A percentile compares a stretch with the other conserved stretches of the same genome.
phyloP scores from a whole-genome alignment of 73 alveolate genomes.

The Uronychia binucleata region DNA sequence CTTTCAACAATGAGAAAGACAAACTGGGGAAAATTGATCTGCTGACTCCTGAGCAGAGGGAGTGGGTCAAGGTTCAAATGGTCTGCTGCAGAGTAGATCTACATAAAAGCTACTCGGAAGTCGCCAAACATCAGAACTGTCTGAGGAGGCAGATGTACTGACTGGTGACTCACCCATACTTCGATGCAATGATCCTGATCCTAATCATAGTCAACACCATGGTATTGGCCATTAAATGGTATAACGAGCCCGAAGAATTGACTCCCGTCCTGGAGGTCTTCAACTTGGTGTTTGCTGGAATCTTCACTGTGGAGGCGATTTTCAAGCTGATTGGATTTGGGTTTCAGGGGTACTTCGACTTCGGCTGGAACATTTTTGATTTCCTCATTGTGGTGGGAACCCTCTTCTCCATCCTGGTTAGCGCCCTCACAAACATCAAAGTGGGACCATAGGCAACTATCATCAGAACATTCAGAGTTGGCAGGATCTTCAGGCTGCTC shows the following conservation, averaged over 20 bases:
- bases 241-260: slow-evolving; percentile 7
- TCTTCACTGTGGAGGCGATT: slow-evolving; percentile 35
- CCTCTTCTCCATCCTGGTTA: slow-evolving; percentile 48
- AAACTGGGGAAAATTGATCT: slow-evolving; percentile 39
- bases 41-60: slow-evolving; percentile 38
- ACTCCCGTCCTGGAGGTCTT: slow-evolving; percentile 24
- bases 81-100: not conserved
- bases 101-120: not conserved
- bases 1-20: slow-evolving; percentile 53
- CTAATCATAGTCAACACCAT: slow-evolving; percentile 56
- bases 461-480: slow-evolving; percentile 70
- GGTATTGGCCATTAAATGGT: slow-evolving; percentile 46
- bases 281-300: slow-evolving; percentile 16
- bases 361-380: slow-evolving; percentile 91
- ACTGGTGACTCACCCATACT: slow-evolving; percentile 8
- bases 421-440: slow-evolving; percentile 47
- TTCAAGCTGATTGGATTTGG: slow-evolving; percentile 47
- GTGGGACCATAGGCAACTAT: slow-evolving; percentile 48
- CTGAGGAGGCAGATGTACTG: not conserved
- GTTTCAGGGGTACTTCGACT: slow-evolving; percentile 73
- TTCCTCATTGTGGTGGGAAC: slow-evolving; percentile 83
- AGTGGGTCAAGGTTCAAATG: slow-evolving; percentile 58
- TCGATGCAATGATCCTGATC: slow-evolving; percentile 16
- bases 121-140: not conserved
- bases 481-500: slow-evolving; percentile 60